These are phyloP conservation scores for Aeminium ludgeri DNA, from an alignment of 495 filamentous ascomycete genomes.

Conservation along the genomic window DNA sequence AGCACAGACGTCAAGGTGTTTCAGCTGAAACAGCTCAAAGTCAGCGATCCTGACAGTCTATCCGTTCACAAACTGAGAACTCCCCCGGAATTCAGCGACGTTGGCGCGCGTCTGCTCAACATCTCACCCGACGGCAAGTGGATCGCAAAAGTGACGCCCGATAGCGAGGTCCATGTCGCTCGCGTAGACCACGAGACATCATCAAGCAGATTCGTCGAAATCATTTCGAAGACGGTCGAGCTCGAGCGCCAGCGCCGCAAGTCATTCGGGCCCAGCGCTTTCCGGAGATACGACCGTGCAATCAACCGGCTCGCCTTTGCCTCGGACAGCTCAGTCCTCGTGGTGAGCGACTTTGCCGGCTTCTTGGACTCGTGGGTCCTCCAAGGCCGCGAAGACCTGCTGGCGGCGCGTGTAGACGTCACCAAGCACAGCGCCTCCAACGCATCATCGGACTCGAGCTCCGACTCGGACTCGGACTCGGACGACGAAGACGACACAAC, in stretches of 20 bases:
- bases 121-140: slow-evolving; percentile 37
- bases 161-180: slow-evolving; percentile 33
- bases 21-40: slow-evolving; percentile 32
- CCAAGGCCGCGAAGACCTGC: slow-evolving; percentile 34
- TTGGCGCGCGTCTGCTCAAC: slow-evolving; percentile 48
- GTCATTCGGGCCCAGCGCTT: slow-evolving; percentile 20
- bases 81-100: slow-evolving; percentile 26
- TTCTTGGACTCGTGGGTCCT: slow-evolving; percentile 76
- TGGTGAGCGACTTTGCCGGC: slow-evolving; percentile 64
- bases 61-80: slow-evolving; percentile 52
- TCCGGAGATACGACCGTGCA: slow-evolving; percentile 53
- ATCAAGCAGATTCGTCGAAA: slow-evolving; percentile 25
- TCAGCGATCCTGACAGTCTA: slow-evolving; percentile 29
- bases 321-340: slow-evolving; percentile 59
- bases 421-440: slow-evolving; percentile 19
- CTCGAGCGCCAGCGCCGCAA: slow-evolving; percentile 44
- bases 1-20: slow-evolving; percentile 66
- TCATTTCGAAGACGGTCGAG: slow-evolving; percentile 32
- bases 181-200: slow-evolving; percentile 27
- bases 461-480: slow-evolving; percentile 36
- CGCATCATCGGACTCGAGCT: slow-evolving; percentile 29
- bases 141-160: slow-evolving; percentile 37
- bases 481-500: slow-evolving; percentile 13
- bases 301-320: slow-evolving; percentile 67
- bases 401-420: slow-evolving; percentile 18